Evolutionary conservation across 1,284 basidiomycete genomes (phyloP).

Genomic region (Cutaneotrichosporon cutaneum): DNA sequence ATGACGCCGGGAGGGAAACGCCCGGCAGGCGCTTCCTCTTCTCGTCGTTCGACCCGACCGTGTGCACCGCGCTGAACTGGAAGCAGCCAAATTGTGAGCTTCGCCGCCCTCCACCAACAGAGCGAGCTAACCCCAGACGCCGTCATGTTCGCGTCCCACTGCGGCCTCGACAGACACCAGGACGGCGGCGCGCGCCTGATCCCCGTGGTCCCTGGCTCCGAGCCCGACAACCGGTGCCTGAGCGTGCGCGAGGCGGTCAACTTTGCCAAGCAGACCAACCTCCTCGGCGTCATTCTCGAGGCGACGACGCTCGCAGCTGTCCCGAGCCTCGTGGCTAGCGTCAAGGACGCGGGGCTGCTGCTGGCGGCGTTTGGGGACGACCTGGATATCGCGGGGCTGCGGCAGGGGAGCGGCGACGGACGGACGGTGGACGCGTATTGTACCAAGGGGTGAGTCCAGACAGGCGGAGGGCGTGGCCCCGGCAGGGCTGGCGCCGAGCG

Average conservation of each 20-base stretch:
- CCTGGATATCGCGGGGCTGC: conserved; percentile 52
- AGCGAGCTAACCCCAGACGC: conserved; percentile 65
- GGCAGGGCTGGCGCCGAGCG: too few species aligned
- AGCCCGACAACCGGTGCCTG: conserved; percentile 59
- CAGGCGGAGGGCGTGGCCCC: background rate
- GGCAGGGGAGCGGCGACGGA: conserved; percentile 43
- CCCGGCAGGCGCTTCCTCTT: conserved; percentile 72
- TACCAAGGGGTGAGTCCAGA: conserved; percentile 44
- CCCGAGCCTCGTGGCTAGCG: conserved; percentile 77
- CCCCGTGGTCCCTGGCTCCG: conserved; percentile 51
- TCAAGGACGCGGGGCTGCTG: conserved; percentile 83
- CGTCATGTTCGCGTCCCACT: conserved; percentile 88
- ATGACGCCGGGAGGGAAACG: conserved; percentile 59
- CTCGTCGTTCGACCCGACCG: conserved; percentile 80
- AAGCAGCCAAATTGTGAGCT: conserved; percentile 93
- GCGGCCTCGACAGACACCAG: conserved; percentile 62
- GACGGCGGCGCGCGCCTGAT: conserved; percentile 34
- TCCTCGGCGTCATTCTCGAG: conserved; percentile 89
- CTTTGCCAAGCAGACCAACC: conserved; percentile 89
- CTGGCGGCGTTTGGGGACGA: conserved; percentile 72
- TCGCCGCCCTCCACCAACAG: background rate
- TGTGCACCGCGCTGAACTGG: conserved; percentile 82
- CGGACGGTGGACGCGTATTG: conserved; percentile 51
- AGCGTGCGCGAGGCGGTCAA: conserved; percentile 89
- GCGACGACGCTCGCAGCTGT: conserved; percentile 75